Percentiles rank a stretch among this genome's conserved stretches.
Evolutionary conservation across 2,329 filamentous ascomycete genomes (phyloP).

Genomic region (Penicillium sp.): DNA sequence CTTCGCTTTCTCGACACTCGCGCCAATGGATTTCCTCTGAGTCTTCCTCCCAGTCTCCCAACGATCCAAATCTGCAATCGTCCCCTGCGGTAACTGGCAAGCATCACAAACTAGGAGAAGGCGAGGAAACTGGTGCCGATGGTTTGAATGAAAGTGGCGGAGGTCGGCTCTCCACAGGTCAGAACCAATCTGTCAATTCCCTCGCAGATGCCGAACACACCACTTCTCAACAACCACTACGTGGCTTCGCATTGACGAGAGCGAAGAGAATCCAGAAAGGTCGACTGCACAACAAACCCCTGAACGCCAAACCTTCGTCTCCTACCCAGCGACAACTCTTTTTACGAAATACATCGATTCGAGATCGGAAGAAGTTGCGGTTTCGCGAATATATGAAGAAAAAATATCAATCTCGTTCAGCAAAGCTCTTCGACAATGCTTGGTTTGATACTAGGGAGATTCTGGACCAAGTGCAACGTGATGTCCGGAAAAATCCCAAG

Average conservation of each 20-base stretch:
- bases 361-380: conserved; percentile 30
- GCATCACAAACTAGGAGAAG: too few relatives aligned
- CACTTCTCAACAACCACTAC: not conserved
- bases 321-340: not conserved
- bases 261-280: conserved; percentile 5
- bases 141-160: not conserved
- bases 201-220: not conserved
- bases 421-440: conserved; percentile 6
- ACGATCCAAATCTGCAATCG: not conserved
- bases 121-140: not conserved
- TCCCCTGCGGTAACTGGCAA: not conserved
- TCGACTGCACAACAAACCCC: not conserved
- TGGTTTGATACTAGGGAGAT: conserved; percentile 31
- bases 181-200: not conserved
- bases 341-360: conserved; percentile 19
- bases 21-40: conserved; percentile 28
- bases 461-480: conserved; percentile 26
- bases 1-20: conserved; percentile 13
- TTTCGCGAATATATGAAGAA: conserved; percentile 22
- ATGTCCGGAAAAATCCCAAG: conserved; percentile 14
- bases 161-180: not conserved
- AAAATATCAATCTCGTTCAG: not conserved
- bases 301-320: not conserved
- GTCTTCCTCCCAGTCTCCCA: not conserved
- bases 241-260: not conserved